Conservation (phyloP, 2,329 filamentous ascomycete genomes). For the Penicillium paneum region DNA sequence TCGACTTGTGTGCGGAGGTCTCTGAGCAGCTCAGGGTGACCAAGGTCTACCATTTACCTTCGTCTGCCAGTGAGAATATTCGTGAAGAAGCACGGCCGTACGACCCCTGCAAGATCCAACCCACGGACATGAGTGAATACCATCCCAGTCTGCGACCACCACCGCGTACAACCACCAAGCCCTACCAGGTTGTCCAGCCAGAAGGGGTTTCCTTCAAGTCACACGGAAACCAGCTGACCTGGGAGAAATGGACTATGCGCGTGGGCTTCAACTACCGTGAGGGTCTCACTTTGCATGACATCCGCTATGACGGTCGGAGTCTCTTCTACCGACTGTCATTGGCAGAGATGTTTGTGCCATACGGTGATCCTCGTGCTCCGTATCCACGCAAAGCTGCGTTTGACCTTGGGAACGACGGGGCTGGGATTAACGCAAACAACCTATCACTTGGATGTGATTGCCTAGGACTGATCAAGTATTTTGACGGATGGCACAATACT, state of each 20-base stretch:
- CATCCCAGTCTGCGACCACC: slow-evolving; percentile 31
- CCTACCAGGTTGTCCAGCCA: slow-evolving; percentile 38
- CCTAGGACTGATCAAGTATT: slow-evolving; percentile 45
- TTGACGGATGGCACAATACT: slow-evolving; percentile 40
- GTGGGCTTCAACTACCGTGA: slow-evolving; percentile 48
- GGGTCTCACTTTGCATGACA: slow-evolving; percentile 43
- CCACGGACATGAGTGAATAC: slow-evolving; percentile 32
- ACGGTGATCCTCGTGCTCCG: slow-evolving; percentile 42
- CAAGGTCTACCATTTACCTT: slow-evolving; percentile 50
- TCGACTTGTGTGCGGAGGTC: slow-evolving; percentile 53
- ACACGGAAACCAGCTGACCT: slow-evolving; percentile 31
- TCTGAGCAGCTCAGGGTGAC: slow-evolving; percentile 51
- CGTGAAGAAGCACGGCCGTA: slow-evolving; percentile 38
- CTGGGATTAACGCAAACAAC: slow-evolving; percentile 45
- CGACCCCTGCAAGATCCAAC: slow-evolving; percentile 40
- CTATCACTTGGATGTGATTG: slow-evolving; percentile 44
- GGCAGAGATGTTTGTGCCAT: slow-evolving; percentile 48
- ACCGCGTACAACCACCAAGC: slow-evolving; percentile 36
- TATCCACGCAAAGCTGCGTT: slow-evolving; percentile 46
- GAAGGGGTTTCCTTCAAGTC: slow-evolving; percentile 36
- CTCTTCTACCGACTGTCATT: slow-evolving; percentile 45
- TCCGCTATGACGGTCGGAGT: slow-evolving; percentile 39
- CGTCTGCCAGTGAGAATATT: slow-evolving; percentile 40
- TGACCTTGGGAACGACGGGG: slow-evolving; percentile 45
- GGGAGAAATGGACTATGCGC: slow-evolving; percentile 46